Conservation (phyloP, 2,329 filamentous ascomycete species). For the Penicillium sp. region DNA sequence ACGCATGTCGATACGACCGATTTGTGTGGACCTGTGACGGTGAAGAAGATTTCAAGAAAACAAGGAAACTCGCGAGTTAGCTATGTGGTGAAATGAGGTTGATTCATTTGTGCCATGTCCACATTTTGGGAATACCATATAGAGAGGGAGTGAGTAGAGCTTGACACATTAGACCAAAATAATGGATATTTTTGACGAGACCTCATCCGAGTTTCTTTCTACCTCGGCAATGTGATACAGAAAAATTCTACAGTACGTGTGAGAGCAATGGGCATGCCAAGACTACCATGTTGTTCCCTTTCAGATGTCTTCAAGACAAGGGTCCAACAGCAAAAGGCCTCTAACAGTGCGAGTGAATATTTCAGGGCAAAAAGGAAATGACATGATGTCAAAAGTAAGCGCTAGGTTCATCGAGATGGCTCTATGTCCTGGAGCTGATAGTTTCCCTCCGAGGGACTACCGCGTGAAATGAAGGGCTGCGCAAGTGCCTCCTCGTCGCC, state of each 20-base stretch:
- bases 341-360: neutral
- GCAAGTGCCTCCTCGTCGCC: slow-evolving; percentile 35
- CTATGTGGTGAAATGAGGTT: slow-evolving; percentile 35
- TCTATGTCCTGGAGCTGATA: slow-evolving; percentile 28
- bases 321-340: neutral
- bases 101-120: neutral
- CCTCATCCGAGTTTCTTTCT: no score
- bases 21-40: slow-evolving; percentile 55
- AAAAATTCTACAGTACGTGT: neutral
- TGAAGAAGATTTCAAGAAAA: slow-evolving; percentile 65
- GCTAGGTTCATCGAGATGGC: slow-evolving; percentile 6
- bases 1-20: slow-evolving; percentile 67
- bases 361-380: neutral
- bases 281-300: neutral
- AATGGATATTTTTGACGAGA: neutral
- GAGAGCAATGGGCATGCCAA: neutral
- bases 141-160: neutral
- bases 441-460: slow-evolving; percentile 21
- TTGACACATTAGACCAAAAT: neutral
- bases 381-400: neutral
- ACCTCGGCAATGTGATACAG: neutral
- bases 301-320: neutral
- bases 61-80: slow-evolving; percentile 63
- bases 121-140: neutral
- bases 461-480: slow-evolving; percentile 14